phyloP scores from a whole-genome alignment of 2,329 filamentous ascomycete species.

The Mycosphaerelloides madeirae region DNA sequence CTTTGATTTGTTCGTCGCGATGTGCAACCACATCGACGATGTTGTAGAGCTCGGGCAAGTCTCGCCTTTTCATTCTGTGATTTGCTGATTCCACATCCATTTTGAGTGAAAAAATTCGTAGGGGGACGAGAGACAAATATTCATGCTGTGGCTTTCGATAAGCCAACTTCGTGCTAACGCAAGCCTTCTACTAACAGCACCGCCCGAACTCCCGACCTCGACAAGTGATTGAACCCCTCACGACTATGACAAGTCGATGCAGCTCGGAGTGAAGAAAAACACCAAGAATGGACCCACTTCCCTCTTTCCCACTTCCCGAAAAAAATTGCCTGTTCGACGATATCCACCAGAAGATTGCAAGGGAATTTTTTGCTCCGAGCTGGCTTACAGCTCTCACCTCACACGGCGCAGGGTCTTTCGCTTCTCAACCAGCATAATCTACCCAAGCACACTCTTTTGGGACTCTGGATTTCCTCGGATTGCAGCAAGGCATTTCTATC shows the following conservation, averaged over 20 bases:
- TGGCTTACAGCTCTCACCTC: constrained; percentile 10
- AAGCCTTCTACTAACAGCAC: constrained; percentile 4
- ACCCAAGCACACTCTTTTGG: constrained; percentile 6
- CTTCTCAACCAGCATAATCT: constrained; percentile 6
- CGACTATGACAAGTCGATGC: constrained; percentile 5
- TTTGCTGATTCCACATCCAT: constrained; percentile 1
- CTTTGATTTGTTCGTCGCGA: constrained; percentile 96
- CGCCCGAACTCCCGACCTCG: constrained; percentile 5
- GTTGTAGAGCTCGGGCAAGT: constrained; percentile 79
- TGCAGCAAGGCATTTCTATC: constrained; percentile 1
- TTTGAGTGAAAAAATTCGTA: not conserved
- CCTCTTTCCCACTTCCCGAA: not conserved
- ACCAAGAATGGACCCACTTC: constrained; percentile 4
- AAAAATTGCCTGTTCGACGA: constrained; percentile 9
- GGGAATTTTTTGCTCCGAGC: constrained; percentile 5
- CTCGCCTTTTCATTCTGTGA: constrained; percentile 26
- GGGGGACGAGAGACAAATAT: constrained; percentile 1
- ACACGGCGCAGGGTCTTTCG: constrained; percentile 9
- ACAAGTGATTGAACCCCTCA: constrained; percentile 7
- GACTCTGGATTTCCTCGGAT: constrained; percentile 2
- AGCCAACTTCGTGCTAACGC: constrained; percentile 2
- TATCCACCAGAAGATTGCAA: constrained; percentile 5
- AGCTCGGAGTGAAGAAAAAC: constrained; percentile 6
- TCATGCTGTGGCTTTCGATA: not conserved
- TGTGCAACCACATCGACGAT: constrained; percentile 98